Percentiles rank a stretch among this genome's conserved stretches.
Evolutionary conservation across 2,329 filamentous ascomycete species (phyloP).

Genomic region (Diaporthe batatas): DNA sequence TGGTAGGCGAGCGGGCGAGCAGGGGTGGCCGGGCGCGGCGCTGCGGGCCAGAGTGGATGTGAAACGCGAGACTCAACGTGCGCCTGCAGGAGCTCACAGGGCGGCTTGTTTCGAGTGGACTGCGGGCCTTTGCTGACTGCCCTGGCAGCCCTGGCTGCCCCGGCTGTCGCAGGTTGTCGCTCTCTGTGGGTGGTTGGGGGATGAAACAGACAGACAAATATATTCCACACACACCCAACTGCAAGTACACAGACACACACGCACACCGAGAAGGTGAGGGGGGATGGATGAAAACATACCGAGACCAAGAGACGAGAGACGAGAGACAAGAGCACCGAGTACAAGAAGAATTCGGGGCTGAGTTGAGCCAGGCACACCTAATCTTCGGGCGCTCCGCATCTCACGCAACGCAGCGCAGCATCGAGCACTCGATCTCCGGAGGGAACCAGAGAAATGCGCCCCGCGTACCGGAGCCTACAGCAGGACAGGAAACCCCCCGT

Average conservation of each 20-base stretch:
- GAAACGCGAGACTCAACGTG: conserved; percentile 37
- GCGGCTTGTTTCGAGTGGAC: conserved; percentile 28
- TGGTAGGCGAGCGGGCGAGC: conserved; percentile 34
- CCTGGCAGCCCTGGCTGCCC: not conserved
- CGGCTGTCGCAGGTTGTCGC: no score
- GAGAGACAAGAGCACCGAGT: no score
- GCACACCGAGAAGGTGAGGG: not conserved
- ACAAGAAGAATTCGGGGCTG: not conserved
- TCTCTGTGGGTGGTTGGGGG: no score
- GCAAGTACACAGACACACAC: not conserved
- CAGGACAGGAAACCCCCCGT: not conserved
- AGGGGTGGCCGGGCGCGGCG: conserved; percentile 34
- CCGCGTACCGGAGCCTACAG: conserved; percentile 9
- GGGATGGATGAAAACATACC: not conserved
- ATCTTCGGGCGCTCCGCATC: conserved; percentile 29
- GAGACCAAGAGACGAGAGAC: not conserved
- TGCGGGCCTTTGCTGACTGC: conserved; percentile 4
- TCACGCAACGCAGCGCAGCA: not conserved
- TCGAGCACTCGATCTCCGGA: conserved; percentile 4
- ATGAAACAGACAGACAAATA: not conserved
- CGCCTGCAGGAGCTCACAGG: conserved; percentile 32
- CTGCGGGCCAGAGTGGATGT: conserved; percentile 36
- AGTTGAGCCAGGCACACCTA: conserved; percentile 19
- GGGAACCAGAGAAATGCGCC: not conserved
- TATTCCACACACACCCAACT: not conserved